These are phyloP conservation scores for Collybia mongolica DNA, from an alignment of 768 basidiomycete species.

Conservation along the genomic window DNA sequence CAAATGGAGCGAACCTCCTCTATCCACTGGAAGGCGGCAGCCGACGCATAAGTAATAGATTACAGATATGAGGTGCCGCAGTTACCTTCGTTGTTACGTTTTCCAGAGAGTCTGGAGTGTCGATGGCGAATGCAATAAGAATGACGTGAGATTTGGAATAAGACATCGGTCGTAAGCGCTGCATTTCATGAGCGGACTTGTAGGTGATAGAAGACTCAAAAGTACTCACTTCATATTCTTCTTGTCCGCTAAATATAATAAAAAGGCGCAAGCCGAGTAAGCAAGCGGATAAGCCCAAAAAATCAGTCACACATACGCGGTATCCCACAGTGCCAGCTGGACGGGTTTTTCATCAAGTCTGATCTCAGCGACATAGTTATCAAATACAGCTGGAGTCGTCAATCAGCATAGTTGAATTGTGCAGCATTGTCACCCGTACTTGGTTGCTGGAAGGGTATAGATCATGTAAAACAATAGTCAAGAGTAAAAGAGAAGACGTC, in stretches of 20 bases:
- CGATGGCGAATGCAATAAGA: conserved; percentile 94
- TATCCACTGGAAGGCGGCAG: conserved; percentile 73
- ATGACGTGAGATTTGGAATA: conserved; percentile 99
- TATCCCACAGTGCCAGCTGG: conserved; percentile 97
- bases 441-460: conserved; percentile 45
- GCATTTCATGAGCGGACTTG: conserved; percentile 10
- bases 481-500: conserved; percentile 6
- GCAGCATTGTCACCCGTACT: conserved; percentile 38
- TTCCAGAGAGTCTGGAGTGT: conserved; percentile 95
- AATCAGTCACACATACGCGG: conserved; percentile 73
- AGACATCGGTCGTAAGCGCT: conserved; percentile 94
- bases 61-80: conserved; percentile 8
- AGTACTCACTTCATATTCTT: conserved; percentile 89
- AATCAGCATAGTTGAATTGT: conserved; percentile 11
- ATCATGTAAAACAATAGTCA: conserved; percentile 9
- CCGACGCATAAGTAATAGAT: conserved; percentile 15
- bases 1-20: conserved; percentile 98
- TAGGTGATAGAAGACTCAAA: conserved; percentile 5
- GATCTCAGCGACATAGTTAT: conserved; percentile 99
- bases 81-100: conserved; percentile 92
- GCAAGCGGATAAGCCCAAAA: conserved; percentile 6
- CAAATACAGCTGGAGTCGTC: conserved; percentile 76
- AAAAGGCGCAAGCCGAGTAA: conserved; percentile 13
- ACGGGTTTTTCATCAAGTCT: conserved; percentile 96
- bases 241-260: conserved; percentile 93